phyloP scores from a whole-genome alignment of 371 early-diverging fungal genomes.

The Blastocladiella emersonii region DNA sequence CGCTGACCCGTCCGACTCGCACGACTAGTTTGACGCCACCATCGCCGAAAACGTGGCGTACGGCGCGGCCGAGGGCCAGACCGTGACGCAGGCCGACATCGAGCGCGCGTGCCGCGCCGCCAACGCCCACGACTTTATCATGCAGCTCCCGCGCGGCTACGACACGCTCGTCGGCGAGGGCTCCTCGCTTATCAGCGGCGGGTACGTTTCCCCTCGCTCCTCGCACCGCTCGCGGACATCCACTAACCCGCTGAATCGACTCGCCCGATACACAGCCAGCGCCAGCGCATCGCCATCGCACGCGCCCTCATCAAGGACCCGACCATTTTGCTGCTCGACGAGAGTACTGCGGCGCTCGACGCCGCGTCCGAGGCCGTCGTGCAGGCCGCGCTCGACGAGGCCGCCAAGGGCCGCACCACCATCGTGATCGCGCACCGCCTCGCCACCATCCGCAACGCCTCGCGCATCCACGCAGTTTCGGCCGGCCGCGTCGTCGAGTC shows the following conservation, averaged over 20 bases:
- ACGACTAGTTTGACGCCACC: slow-evolving; percentile 48
- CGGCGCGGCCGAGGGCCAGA: slow-evolving; percentile 25
- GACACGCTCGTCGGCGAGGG: slow-evolving; percentile 20
- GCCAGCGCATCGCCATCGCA: slow-evolving; percentile 81
- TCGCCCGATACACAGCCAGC: slow-evolving; percentile 74
- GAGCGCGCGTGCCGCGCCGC: slow-evolving; percentile 10
- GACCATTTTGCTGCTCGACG: slow-evolving; percentile 10
- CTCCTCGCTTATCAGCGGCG: slow-evolving; percentile 42
- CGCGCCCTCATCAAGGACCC: slow-evolving; percentile 55
- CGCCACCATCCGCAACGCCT: slow-evolving; percentile 62
- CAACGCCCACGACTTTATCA: slow-evolving; percentile 11
- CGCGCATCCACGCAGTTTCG: slow-evolving; percentile 66
- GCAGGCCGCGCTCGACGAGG: slow-evolving; percentile 68
- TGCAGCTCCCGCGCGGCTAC: slow-evolving; percentile 4
- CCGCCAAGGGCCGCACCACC: slow-evolving; percentile 49
- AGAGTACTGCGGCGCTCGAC: slow-evolving; percentile 41
- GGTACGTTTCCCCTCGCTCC: slow-evolving; percentile 22
- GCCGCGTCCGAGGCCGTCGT: slow-evolving; percentile 78
- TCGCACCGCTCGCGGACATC: neutral
- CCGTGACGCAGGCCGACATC: slow-evolving; percentile 21
- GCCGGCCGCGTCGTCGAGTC: slow-evolving; percentile 53
- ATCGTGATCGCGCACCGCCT: slow-evolving; percentile 63
- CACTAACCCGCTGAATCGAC: too few relatives aligned
- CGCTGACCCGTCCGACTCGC: too few relatives aligned
- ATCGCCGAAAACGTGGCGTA: slow-evolving; percentile 62